These are phyloP conservation scores for Naganishia antarctica DNA, from an alignment of 768 basidiomycete species.

Conservation along the genomic window DNA sequence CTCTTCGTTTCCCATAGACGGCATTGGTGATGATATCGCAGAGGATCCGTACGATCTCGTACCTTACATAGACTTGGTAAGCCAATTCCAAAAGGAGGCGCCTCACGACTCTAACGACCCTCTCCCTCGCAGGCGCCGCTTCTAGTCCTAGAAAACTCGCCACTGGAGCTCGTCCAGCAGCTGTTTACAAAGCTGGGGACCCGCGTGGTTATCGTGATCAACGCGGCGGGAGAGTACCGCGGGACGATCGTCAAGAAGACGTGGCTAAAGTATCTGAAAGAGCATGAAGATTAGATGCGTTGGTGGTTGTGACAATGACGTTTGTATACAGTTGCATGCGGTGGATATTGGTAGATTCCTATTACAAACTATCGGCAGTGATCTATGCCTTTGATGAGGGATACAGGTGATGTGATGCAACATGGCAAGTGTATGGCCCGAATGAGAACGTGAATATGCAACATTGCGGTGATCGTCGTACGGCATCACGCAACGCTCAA, in stretches of 20 bases:
- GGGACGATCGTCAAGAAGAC: slow-evolving; percentile 91
- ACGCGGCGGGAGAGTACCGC: slow-evolving; percentile 75
- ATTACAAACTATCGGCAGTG: too few relatives aligned
- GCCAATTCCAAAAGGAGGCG: too few relatives aligned
- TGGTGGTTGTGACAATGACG: too few relatives aligned
- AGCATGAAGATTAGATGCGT: slow-evolving; percentile 51
- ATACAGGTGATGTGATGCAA: too few relatives aligned
- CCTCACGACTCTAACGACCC: too few relatives aligned
- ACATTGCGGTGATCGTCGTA: too few relatives aligned
- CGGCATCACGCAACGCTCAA: not conserved
- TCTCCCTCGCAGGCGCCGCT: slow-evolving; percentile 66
- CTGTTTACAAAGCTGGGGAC: slow-evolving; percentile 92
- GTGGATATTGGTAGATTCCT: too few relatives aligned
- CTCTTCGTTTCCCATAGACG: slow-evolving; percentile 35
- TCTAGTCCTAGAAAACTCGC: slow-evolving; percentile 73
- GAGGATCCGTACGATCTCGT: slow-evolving; percentile 61
- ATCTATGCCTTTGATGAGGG: too few relatives aligned
- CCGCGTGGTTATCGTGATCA: slow-evolving; percentile 77
- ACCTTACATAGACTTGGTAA: slow-evolving; percentile 82
- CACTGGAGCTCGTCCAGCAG: slow-evolving; percentile 86
- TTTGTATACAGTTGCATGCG: not conserved
- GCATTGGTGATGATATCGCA: slow-evolving; percentile 34
- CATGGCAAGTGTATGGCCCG: too few relatives aligned
- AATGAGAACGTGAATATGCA: too few relatives aligned
- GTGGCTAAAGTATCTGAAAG: slow-evolving; percentile 80